Conservation (phyloP, 2,329 filamentous ascomycete species). For the Elsinoe fawcettii region DNA sequence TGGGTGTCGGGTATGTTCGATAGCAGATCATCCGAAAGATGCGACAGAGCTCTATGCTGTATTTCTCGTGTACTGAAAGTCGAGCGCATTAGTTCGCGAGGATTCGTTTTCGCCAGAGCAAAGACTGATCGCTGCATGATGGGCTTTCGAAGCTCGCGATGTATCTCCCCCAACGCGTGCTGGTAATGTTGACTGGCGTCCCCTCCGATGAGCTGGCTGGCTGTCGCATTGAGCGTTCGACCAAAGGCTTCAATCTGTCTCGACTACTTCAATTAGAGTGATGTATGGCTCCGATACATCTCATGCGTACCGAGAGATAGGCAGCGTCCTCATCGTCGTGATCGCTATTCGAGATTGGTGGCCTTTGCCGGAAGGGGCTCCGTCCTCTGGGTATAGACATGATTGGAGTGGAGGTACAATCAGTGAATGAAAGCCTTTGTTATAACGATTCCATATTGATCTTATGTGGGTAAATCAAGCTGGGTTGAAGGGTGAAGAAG, state of each 20-base stretch:
- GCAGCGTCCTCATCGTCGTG: slow-evolving; percentile 16
- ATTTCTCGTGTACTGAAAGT: slow-evolving; percentile 88
- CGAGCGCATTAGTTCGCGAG: slow-evolving; percentile 87
- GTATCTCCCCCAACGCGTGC: slow-evolving; percentile 77
- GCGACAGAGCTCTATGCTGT: slow-evolving; percentile 82
- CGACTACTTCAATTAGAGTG: slow-evolving; percentile 46
- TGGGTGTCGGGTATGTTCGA: slow-evolving; percentile 79
- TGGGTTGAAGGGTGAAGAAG: neutral
- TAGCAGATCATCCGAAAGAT: slow-evolving; percentile 83
- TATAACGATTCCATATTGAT: neutral
- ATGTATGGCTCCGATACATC: neutral
- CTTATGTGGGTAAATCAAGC: neutral
- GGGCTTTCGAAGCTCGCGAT: slow-evolving; percentile 79
- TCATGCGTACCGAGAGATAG: slow-evolving; percentile 15
- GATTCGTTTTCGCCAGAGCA: slow-evolving; percentile 79
- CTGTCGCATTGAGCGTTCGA: slow-evolving; percentile 89
- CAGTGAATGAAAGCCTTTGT: neutral
- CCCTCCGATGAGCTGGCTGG: slow-evolving; percentile 73
- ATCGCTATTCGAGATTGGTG: neutral
- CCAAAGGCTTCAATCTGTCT: slow-evolving; percentile 87
- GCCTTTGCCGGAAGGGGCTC: slow-evolving; percentile 14
- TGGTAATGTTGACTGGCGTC: slow-evolving; percentile 63
- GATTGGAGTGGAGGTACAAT: neutral
- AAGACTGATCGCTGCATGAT: slow-evolving; percentile 83
- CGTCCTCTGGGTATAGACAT: slow-evolving; percentile 16